phyloP scores from a whole-genome alignment of 306 rosid genomes.

The Castanea mollissima region DNA sequence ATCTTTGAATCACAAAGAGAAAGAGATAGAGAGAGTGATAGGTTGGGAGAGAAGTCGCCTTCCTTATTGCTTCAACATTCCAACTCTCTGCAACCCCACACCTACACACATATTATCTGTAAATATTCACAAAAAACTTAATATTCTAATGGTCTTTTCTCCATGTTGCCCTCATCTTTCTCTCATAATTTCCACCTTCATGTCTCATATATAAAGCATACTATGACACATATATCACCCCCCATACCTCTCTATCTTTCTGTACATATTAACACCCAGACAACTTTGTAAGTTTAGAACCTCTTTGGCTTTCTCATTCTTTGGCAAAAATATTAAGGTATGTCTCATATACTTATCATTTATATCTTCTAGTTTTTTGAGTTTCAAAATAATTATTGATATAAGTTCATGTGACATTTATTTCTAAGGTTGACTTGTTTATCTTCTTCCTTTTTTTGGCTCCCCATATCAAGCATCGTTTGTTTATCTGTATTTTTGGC shows the following conservation, averaged over 20 bases:
- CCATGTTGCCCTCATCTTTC: constrained; percentile 38
- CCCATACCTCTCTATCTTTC: constrained; percentile 33
- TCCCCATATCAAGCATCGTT: neutral
- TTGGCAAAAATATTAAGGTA: constrained; percentile 39
- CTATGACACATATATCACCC: constrained; percentile 21
- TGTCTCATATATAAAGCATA: constrained; percentile 42
- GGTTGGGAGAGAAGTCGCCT: constrained; percentile 86
- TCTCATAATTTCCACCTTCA: constrained; percentile 15
- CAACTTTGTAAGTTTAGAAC: constrained; percentile 5
- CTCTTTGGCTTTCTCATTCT: constrained; percentile 35
- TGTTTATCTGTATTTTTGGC: neutral
- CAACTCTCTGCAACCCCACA: constrained; percentile 56
- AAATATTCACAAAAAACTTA: constrained; percentile 24
- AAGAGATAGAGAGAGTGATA: constrained; percentile 14
- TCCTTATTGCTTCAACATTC: constrained; percentile 85
- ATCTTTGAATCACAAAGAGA: neutral
- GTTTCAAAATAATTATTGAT: neutral
- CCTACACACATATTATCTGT: constrained; percentile 38
- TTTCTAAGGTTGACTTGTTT: constrained; percentile 6
- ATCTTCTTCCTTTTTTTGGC: neutral
- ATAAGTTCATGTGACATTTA: neutral
- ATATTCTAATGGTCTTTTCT: neutral
- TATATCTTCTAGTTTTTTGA: constrained; percentile 7
- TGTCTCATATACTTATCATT: constrained; percentile 7
- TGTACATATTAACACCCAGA: constrained; percentile 32